Base-by-base conservation (phyloP, 768 basidiomycete species). In the Steccherinum ochraceum region DNA sequence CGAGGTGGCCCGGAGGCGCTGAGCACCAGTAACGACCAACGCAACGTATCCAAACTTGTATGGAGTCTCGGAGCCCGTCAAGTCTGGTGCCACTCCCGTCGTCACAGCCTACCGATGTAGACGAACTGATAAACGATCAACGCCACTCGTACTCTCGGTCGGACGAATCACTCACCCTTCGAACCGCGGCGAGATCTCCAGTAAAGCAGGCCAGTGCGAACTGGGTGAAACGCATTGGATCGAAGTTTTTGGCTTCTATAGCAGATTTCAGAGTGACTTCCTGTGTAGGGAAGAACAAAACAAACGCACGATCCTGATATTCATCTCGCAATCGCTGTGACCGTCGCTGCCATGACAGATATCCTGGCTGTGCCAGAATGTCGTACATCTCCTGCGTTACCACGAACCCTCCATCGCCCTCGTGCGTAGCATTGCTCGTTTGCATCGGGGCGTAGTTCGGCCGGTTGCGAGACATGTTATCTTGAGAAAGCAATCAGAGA, bases 11-110 rank as follows among this genome's bases (percentile, higher is more conserved):
- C 35, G 11, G n/a, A 39, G 11, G 35, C 35, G 53, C 48, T 62
- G 56, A 4, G 57, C 52, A 20, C 62, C 62, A 20, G 24, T 16
- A 12, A 58, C 46, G 20, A 49, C 47, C n/a, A 60, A 35, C 1
- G 50, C 46, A 3, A 49, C 52, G 49, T 61, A 61, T 3, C 55
- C 52, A 16, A 51, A 57, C 20, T 49, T 41, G 48, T 51, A 55
- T 2, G 57, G 53, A 3, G 58, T 64, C 35, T 64, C 58, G 3
- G 50, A 50, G 1, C 53, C 50, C 4, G 48, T 52, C 0, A 61
- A 26, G 30, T 55, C 50, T 7, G 58, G 62, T 1, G 58, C 58
- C n/a, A 11, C 35, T 11, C 35, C 35, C 11, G 35, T 11, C 35
- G 11, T n/a, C n/a, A 39, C 35, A 39, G n/a, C 11, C 35, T 39